Conservation (phyloP, 495 filamentous ascomycete genomes). For the Penicillium crystallinum region DNA sequence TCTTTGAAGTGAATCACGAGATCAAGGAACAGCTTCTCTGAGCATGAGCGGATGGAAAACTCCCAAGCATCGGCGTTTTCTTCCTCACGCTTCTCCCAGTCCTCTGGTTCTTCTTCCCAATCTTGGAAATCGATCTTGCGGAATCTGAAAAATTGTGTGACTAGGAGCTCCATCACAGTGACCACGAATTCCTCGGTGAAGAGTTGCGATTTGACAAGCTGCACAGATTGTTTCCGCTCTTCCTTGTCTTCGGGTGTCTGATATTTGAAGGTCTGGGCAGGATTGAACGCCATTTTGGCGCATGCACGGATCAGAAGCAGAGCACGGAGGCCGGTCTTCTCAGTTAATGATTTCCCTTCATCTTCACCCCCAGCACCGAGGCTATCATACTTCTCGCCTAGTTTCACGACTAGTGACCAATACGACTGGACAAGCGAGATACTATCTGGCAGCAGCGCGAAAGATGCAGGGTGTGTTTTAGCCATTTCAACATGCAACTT, state of each 20-base stretch:
- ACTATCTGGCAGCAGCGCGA: conserved; percentile 73
- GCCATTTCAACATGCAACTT: conserved; percentile 90
- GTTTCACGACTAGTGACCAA: conserved; percentile 71
- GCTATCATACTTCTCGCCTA: conserved; percentile 63
- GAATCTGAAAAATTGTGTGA: conserved; percentile 85
- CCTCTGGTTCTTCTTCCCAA: conserved; percentile 89
- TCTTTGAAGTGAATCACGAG: conserved; percentile 81
- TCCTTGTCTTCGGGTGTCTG: conserved; percentile 63
- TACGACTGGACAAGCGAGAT: conserved; percentile 70
- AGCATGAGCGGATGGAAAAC: conserved; percentile 81
- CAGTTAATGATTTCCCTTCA: conserved; percentile 55
- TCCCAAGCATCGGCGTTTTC: conserved; percentile 76
- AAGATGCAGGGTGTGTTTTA: conserved; percentile 66
- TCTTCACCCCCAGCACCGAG: conserved; percentile 46
- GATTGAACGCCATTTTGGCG: conserved; percentile 74
- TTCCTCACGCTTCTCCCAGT: conserved; percentile 85
- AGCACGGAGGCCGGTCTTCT: conserved; percentile 73
- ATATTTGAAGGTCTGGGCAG: conserved; percentile 75
- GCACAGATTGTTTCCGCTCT: conserved; percentile 59
- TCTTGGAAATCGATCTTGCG: conserved; percentile 76
- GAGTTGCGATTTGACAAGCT: conserved; percentile 62
- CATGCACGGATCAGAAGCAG: conserved; percentile 80
- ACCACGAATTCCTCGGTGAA: conserved; percentile 69
- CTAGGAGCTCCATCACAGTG: conserved; percentile 73
- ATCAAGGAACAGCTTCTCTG: conserved; percentile 90